Conservation (phyloP, 169 alveolate genomes). For the Eimeria tenella region DNA sequence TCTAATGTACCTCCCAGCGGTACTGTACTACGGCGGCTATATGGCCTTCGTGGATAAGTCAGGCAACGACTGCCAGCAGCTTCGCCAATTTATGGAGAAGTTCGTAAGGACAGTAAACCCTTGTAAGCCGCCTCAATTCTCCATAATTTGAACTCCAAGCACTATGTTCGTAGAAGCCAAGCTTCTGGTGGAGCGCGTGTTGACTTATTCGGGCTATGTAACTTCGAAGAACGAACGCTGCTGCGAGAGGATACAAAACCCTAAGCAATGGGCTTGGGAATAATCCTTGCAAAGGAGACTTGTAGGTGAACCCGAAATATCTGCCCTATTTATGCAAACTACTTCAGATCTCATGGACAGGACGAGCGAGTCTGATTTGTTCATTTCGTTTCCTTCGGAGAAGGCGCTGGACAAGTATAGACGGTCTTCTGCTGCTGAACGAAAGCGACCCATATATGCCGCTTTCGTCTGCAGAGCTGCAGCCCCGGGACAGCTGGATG, state of each 20-base stretch:
- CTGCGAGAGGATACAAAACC: too few relatives aligned
- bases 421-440: conserved; percentile 28
- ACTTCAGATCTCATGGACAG: conserved; percentile 52
- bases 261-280: too few relatives aligned
- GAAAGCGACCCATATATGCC: conserved; percentile 37
- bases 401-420: conserved; percentile 49
- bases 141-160: too few relatives aligned
- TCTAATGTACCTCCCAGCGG: conserved; percentile 43
- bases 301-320: background rate
- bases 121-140: background rate
- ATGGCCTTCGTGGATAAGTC: conserved; percentile 61
- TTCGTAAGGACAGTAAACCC: conserved; percentile 53
- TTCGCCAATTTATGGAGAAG: conserved; percentile 38
- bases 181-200: too few relatives aligned
- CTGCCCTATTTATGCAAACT: background rate
- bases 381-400: conserved; percentile 48
- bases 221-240: too few relatives aligned
- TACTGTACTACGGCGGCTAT: conserved; percentile 51
- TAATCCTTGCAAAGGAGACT: too few relatives aligned
- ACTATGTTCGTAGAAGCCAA: too few relatives aligned
- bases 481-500: conserved; percentile 42
- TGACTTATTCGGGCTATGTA: too few relatives aligned
- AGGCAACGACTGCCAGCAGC: conserved; percentile 59
- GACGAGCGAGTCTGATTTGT: background rate
- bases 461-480: conserved; percentile 67